Conservation (phyloP, 306 rosid genomes). For the Vicia sativa region DNA sequence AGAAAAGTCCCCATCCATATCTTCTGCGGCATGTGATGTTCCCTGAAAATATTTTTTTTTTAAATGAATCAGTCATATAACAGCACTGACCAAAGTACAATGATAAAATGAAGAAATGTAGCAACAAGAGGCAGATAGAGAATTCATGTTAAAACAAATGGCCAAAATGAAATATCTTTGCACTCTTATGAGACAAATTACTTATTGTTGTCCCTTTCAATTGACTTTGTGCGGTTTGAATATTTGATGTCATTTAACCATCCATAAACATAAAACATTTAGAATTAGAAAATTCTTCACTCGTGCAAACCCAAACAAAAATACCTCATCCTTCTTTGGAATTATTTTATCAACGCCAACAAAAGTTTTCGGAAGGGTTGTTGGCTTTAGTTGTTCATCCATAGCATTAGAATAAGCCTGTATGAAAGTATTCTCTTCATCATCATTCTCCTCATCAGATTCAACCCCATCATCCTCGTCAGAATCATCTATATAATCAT, state of each 20-base stretch:
- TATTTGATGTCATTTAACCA: not conserved
- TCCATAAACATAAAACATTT: constrained; percentile 6
- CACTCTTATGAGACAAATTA: not conserved
- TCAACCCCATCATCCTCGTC: constrained; percentile 63
- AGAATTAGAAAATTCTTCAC: constrained; percentile 19
- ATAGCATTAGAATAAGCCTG: constrained; percentile 75
- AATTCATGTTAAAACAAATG: not conserved
- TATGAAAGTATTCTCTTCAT: constrained; percentile 59
- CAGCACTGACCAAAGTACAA: constrained; percentile 1
- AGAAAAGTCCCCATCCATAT: constrained; percentile 80
- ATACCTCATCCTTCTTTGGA: constrained; percentile 71
- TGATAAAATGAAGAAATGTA: not conserved
- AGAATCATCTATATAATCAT: constrained; percentile 62
- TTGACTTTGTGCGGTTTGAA: constrained; percentile 8
- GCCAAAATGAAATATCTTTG: constrained; percentile 8
- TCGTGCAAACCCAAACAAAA: constrained; percentile 33
- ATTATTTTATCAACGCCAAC: constrained; percentile 74
- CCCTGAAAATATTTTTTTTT: constrained; percentile 54
- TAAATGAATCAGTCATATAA: constrained; percentile 12
- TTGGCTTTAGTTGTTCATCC: constrained; percentile 67
- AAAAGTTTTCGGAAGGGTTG: constrained; percentile 81
- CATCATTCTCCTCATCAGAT: constrained; percentile 45
- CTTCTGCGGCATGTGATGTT: constrained; percentile 54
- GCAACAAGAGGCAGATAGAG: not conserved
- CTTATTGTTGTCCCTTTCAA: constrained; percentile 11